A percentile compares a stretch with the other conserved stretches of the same genome.
Evolutionary conservation across 805 yeast species (phyloP).

Genomic region (Metschnikowia baotianmanensis): DNA sequence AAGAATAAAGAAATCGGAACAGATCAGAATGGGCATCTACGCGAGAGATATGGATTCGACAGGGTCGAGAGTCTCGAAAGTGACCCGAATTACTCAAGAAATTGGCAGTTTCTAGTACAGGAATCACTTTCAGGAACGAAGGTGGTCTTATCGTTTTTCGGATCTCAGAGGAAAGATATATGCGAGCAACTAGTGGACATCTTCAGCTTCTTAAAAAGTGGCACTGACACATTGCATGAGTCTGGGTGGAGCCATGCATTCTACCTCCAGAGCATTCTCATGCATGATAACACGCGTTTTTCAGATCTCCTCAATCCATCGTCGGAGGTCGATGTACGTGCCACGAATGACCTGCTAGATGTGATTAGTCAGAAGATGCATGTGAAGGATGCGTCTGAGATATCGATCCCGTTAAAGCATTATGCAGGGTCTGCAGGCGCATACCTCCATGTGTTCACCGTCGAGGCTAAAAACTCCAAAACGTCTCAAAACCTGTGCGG

Average conservation of each 20-base stretch:
- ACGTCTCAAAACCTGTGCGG: too few species aligned
- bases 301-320: constrained; percentile 12
- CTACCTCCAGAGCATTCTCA: constrained; percentile 2
- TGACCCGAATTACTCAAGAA: constrained; percentile 6
- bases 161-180: constrained; percentile 8
- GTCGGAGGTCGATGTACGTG: constrained; percentile 3
- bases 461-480: background rate
- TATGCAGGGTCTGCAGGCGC: background rate
- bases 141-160: constrained; percentile 21
- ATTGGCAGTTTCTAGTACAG: constrained; percentile 20
- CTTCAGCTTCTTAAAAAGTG: constrained; percentile 1
- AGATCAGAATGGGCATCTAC: constrained; percentile 20
- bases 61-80: background rate
- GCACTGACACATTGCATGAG: background rate
- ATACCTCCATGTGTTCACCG: constrained; percentile 2
- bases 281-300: background rate
- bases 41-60: background rate
- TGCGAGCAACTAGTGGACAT: background rate
- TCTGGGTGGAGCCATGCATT: background rate
- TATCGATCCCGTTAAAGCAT: background rate
- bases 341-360: background rate
- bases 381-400: constrained; percentile 2
- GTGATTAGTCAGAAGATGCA: constrained; percentile 15
- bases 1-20: constrained; percentile 15
- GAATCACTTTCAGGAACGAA: constrained; percentile 16